These are phyloP conservation scores for Vickermania spadyakhi DNA, from an alignment of 208 protist genomes.

Conservation along the genomic window DNA sequence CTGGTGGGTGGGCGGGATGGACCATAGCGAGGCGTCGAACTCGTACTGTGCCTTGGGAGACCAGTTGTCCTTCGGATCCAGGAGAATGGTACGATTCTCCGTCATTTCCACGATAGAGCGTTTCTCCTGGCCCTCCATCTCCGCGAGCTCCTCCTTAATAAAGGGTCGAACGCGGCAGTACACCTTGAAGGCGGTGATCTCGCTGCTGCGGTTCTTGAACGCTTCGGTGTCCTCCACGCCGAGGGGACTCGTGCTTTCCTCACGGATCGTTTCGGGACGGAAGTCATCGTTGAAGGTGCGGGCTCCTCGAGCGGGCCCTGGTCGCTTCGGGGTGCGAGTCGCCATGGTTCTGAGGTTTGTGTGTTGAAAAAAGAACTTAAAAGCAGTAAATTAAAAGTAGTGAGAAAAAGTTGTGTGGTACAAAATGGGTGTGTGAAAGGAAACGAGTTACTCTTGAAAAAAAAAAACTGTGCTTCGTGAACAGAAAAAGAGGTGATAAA, in stretches of 20 bases:
- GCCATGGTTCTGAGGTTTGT: too few species aligned
- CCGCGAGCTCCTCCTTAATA: constrained; percentile 78
- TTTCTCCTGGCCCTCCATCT: constrained; percentile 77
- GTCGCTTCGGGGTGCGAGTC: background rate
- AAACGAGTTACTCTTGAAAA: too few species aligned
- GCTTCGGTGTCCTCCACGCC: constrained; percentile 54
- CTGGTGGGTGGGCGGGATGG: constrained; percentile 74
- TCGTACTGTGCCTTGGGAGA: constrained; percentile 83
- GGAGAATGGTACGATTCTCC: constrained; percentile 75
- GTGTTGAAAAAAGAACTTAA: too few species aligned
- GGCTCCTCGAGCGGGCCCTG: background rate
- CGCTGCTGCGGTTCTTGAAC: constrained; percentile 68
- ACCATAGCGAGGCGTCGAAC: constrained; percentile 87
- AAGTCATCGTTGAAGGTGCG: background rate
- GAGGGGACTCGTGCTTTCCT: too few species aligned
- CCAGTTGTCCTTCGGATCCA: constrained; percentile 82
- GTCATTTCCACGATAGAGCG: constrained; percentile 87
- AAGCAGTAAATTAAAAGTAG: too few species aligned
- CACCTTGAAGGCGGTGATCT: constrained; percentile 85
- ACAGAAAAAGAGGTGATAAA: too few species aligned
- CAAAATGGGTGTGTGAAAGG: too few species aligned
- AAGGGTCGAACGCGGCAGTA: constrained; percentile 81
- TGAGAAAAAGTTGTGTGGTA: too few species aligned
- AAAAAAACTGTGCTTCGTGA: too few species aligned
- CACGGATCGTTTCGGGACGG: background rate